Percentiles rank a stretch among this genome's conserved stretches.
phyloP scores from a whole-genome alignment of 2,329 filamentous ascomycete genomes.

The Trichoderma endophyticum region DNA sequence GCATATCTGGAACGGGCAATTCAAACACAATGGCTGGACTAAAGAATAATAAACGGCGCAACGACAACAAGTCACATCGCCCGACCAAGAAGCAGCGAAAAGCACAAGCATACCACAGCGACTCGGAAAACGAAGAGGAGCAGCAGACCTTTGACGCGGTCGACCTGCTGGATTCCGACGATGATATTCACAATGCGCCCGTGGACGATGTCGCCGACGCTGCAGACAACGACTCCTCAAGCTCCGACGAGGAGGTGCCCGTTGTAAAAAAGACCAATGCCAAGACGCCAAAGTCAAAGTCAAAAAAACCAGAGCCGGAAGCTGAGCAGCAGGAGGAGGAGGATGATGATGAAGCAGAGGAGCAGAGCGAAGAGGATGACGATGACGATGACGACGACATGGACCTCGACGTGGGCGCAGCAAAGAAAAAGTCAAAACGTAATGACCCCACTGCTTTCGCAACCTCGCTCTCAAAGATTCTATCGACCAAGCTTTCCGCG shows the following conservation, averaged over 20 bases:
- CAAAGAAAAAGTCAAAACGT: constrained; percentile 66
- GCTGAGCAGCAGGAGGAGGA: constrained; percentile 29
- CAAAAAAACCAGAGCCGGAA: constrained; percentile 26
- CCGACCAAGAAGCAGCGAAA: constrained; percentile 54
- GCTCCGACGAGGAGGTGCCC: constrained; percentile 36
- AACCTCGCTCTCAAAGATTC: constrained; percentile 88
- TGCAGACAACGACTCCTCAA: constrained; percentile 35
- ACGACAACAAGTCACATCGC: constrained; percentile 33
- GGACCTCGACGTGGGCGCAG: constrained; percentile 34
- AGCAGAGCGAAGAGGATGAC: constrained; percentile 39
- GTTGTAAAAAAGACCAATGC: constrained; percentile 29
- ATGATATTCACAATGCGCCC: constrained; percentile 52
- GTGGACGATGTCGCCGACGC: constrained; percentile 48
- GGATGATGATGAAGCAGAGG: constrained; percentile 26
- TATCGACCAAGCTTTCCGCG: constrained; percentile 81
- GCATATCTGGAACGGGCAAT: constrained; percentile 10
- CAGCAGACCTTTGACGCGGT: constrained; percentile 48
- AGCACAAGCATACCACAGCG: constrained; percentile 51
- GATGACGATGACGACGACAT: constrained; percentile 39
- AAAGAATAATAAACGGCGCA: constrained; percentile 33
- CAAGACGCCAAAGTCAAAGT: constrained; percentile 31
- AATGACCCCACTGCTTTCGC: constrained; percentile 91
- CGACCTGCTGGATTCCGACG: constrained; percentile 55
- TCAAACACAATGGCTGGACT: constrained; percentile 32
- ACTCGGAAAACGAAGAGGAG: constrained; percentile 42